Percentiles rank a stretch among this genome's conserved stretches.
Conservation (phyloP, 2,329 filamentous ascomycete species). For the Ophiostoma perfectum region DNA sequence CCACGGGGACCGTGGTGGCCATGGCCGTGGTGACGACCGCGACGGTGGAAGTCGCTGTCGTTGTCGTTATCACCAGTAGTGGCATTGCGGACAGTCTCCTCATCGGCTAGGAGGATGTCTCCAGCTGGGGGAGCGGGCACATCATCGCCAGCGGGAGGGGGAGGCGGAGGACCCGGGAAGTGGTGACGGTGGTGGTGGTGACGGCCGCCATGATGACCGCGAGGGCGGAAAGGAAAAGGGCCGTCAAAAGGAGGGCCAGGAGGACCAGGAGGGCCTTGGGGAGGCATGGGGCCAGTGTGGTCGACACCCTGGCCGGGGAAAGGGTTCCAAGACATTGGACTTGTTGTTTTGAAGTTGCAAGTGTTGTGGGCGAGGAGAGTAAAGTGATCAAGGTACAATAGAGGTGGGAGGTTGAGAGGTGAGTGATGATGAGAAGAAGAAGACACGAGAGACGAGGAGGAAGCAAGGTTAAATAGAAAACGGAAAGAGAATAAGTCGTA, state of each 20-base stretch:
- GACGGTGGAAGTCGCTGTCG: background rate
- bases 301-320: conserved; percentile 10
- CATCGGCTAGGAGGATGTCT: background rate
- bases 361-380: background rate
- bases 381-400: background rate
- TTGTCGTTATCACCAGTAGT: background rate
- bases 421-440: background rate
- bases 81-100: background rate
- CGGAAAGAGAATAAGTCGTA: background rate
- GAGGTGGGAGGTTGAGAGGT: background rate
- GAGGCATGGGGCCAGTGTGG: background rate
- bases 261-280: background rate
- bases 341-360: background rate
- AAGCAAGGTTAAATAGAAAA: conserved; percentile 4
- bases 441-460: background rate
- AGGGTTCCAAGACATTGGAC: conserved; percentile 12
- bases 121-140: background rate
- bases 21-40: conserved; percentile 10
- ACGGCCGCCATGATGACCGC: conserved; percentile 24
- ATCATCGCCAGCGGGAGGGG: conserved; percentile 6
- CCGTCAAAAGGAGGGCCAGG: conserved; percentile 37
- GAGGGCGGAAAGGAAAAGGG: conserved; percentile 21
- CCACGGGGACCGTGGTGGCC: background rate
- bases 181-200: conserved; percentile 20
- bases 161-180: conserved; percentile 22